phyloP scores from a whole-genome alignment of 2,329 filamentous ascomycete species.

The Emmonsia crescens region DNA sequence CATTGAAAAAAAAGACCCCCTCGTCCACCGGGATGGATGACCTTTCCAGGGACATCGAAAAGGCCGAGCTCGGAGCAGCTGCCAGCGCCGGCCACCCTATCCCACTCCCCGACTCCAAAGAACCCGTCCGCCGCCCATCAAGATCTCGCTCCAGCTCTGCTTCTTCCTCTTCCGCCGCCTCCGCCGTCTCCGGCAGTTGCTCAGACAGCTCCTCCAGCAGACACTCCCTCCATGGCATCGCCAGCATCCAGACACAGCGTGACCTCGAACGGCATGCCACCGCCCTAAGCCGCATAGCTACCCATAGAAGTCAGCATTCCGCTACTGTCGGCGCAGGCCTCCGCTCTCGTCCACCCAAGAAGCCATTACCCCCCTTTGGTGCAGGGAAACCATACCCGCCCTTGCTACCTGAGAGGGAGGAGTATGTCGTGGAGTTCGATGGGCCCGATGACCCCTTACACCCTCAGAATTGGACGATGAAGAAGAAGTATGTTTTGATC shows the following conservation, averaged over 20 bases:
- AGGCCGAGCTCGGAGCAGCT: conserved; percentile 24
- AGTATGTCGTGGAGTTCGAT: conserved; percentile 63
- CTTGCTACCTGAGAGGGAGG: conserved; percentile 43
- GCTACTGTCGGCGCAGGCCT: conserved; percentile 31
- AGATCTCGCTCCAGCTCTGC: conserved; percentile 7
- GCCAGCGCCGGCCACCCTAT: conserved; percentile 5
- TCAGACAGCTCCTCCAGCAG: conserved; percentile 12
- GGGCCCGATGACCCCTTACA: conserved; percentile 74
- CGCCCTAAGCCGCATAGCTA: conserved; percentile 31
- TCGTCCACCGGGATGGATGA: conserved; percentile 23
- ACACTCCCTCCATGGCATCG: conserved; percentile 14
- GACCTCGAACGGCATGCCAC: conserved; percentile 30
- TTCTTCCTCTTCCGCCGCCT: conserved; percentile 16
- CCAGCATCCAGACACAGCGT: conserved; percentile 22
- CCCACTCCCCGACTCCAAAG: conserved; percentile 8
- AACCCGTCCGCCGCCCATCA: conserved; percentile 3
- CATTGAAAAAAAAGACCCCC: neutral
- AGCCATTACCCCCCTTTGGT: conserved; percentile 36
- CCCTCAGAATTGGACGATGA: conserved; percentile 74
- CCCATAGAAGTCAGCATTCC: conserved; percentile 31
- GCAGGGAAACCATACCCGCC: conserved; percentile 49
- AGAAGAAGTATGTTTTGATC: conserved; percentile 54
- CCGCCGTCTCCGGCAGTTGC: conserved; percentile 17
- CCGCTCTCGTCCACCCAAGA: conserved; percentile 20
- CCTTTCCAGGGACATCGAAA: conserved; percentile 27